A percentile compares a stretch with the other conserved stretches of the same genome.
Conservation (phyloP, 129 eudicot species). For the Helianthus tuberosus region DNA sequence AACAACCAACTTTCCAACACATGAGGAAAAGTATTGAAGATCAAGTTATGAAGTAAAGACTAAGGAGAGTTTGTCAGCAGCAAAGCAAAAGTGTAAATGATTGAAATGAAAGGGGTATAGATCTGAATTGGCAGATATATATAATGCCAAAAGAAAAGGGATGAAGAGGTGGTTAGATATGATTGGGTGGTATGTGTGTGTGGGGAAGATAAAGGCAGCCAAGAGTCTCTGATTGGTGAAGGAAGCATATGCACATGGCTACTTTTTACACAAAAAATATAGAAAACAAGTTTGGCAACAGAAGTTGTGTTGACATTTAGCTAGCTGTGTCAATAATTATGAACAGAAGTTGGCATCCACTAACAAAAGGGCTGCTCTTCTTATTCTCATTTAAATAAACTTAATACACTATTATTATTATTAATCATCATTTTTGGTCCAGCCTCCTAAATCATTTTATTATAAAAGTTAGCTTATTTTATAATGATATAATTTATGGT, state of each 20-base stretch:
- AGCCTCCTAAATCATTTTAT: too few species aligned
- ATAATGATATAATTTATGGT: too few species aligned
- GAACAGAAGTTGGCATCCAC: constrained; percentile 23
- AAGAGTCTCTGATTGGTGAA: constrained; percentile 55
- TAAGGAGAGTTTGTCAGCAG: constrained; percentile 36
- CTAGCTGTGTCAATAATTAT: constrained; percentile 22
- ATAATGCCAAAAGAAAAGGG: constrained; percentile 36
- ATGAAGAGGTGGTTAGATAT: constrained; percentile 47
- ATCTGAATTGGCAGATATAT: constrained; percentile 39
- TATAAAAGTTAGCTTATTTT: too few species aligned
- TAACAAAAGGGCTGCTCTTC: not conserved
- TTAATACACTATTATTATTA: too few species aligned
- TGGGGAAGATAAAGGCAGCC: constrained; percentile 48
- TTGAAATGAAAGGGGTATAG: constrained; percentile 46
- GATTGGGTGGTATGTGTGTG: constrained; percentile 58
- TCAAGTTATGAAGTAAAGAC: constrained; percentile 27
- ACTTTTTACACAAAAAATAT: constrained; percentile 30
- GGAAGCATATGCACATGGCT: constrained; percentile 48
- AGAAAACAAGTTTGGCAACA: constrained; percentile 34
- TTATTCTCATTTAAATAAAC: not conserved
- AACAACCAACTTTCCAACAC: constrained; percentile 47
- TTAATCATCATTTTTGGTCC: too few species aligned
- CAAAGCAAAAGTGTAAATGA: constrained; percentile 29
- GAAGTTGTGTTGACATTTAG: constrained; percentile 44
- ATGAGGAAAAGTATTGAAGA: constrained; percentile 32